Evolutionary conservation across 2,329 filamentous ascomycete species (phyloP).

Genomic region (Hymenoscyphus infarciens): DNA sequence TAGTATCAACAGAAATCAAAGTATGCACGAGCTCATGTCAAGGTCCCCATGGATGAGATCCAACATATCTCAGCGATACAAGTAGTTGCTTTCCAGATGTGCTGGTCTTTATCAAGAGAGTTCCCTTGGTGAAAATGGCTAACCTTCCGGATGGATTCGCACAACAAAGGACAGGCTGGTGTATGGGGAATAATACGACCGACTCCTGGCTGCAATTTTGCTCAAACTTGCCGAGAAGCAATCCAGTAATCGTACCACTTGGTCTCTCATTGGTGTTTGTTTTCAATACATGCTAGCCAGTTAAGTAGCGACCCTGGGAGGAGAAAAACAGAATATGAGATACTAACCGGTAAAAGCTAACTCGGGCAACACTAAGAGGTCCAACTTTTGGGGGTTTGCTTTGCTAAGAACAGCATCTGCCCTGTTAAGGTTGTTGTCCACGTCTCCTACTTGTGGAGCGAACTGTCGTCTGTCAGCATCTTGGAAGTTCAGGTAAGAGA

Average conservation of each 20-base stretch:
- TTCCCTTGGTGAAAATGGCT: no score
- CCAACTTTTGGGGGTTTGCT: conserved; percentile 52
- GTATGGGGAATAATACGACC: no score
- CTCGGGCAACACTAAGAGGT: conserved; percentile 72
- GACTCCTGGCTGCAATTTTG: no score
- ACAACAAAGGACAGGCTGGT: no score
- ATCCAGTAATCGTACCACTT: no score
- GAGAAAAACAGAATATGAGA: not conserved
- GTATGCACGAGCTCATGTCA: not conserved
- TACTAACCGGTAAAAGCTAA: conserved; percentile 55
- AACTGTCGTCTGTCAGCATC: conserved; percentile 68
- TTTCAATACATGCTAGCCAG: not conserved
- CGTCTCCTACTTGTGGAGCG: conserved; percentile 61
- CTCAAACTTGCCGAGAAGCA: no score
- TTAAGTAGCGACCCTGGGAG: not conserved
- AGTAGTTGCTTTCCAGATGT: not conserved
- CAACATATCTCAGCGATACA: not conserved
- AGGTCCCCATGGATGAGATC: not conserved
- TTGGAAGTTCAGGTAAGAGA: conserved; percentile 44
- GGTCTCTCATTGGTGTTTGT: no score
- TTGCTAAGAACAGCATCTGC: conserved; percentile 61
- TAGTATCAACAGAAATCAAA: not conserved
- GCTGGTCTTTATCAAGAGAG: no score
- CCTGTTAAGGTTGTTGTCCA: conserved; percentile 65
- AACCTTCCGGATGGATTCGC: no score